phyloP scores from a whole-genome alignment of 2,329 filamentous ascomycete species.

The Dendrostoma leiphaemia region DNA sequence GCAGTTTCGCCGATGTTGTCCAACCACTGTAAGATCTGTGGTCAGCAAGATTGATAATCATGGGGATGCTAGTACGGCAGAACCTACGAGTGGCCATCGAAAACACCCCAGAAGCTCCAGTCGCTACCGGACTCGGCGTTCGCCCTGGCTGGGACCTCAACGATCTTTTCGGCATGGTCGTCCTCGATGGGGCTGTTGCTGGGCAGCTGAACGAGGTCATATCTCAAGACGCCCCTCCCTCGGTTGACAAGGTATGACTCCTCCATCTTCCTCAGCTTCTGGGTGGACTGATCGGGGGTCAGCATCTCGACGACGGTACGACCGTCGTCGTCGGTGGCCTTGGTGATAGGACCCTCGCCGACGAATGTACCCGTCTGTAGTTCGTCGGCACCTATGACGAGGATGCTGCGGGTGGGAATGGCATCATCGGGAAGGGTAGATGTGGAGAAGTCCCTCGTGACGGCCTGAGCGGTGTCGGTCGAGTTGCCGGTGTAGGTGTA shows the following conservation, averaged over 20 bases:
- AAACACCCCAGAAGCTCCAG: conserved; percentile 99
- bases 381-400: conserved; percentile 87
- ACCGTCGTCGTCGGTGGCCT: conserved; percentile 81
- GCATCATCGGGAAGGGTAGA: conserved; percentile 35
- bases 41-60: conserved; percentile 15
- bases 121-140: conserved; percentile 62
- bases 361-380: conserved; percentile 85
- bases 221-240: conserved; percentile 87
- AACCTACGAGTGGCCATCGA: conserved; percentile 89
- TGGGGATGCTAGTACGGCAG: neutral
- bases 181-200: conserved; percentile 99
- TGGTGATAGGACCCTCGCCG: conserved; percentile 82
- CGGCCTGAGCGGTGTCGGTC: conserved; percentile 33
- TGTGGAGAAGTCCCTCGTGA: conserved; percentile 40
- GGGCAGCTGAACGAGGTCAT: conserved; percentile 90
- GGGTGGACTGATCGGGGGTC: conserved; percentile 87
- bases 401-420: conserved; percentile 61
- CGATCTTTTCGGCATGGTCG: conserved; percentile 96
- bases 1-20: conserved; percentile 95
- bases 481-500: conserved; percentile 61
- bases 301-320: conserved; percentile 93
- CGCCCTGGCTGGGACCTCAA: conserved; percentile 71
- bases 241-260: conserved; percentile 88
- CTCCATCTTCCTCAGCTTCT: conserved; percentile 84
- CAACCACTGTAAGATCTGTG: conserved; percentile 64